These are phyloP conservation scores for Colletotrichum filicis DNA, from an alignment of 2,329 filamentous ascomycete genomes.

Conservation along the genomic window DNA sequence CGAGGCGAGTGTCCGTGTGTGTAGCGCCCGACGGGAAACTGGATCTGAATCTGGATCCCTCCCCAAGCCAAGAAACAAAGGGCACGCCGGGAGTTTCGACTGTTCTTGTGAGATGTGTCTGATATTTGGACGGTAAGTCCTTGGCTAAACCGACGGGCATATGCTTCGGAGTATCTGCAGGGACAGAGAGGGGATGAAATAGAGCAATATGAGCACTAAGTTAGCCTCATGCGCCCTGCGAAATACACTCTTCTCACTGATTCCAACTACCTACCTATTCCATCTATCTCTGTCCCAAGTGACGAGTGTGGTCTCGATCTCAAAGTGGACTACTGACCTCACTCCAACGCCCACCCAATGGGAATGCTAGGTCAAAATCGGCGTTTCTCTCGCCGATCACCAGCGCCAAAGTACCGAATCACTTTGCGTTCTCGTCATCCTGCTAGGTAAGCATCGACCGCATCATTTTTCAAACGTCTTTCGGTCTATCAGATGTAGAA, in stretches of 20 bases:
- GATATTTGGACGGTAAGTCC: background rate
- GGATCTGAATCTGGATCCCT: conserved; percentile 2
- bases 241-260: background rate
- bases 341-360: conserved; percentile 21
- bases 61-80: conserved; percentile 15
- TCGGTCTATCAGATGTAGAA: no score
- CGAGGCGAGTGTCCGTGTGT: conserved; percentile 11
- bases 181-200: background rate
- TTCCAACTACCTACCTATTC: no score
- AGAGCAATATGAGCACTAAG: background rate
- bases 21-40: background rate
- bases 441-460: background rate
- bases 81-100: conserved; percentile 7
- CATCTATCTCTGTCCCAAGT: background rate
- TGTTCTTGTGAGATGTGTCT: background rate
- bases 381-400: conserved; percentile 26
- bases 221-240: background rate
- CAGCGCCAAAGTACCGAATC: conserved; percentile 7
- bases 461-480: background rate
- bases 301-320: background rate
- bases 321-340: conserved; percentile 22
- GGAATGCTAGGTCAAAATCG: conserved; percentile 21
- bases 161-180: background rate
- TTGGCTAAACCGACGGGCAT: background rate
- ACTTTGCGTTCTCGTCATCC: background rate